Evolutionary conservation across 1,139 yeast species (phyloP).

Genomic region (Nakaseomyces delphensis): DNA sequence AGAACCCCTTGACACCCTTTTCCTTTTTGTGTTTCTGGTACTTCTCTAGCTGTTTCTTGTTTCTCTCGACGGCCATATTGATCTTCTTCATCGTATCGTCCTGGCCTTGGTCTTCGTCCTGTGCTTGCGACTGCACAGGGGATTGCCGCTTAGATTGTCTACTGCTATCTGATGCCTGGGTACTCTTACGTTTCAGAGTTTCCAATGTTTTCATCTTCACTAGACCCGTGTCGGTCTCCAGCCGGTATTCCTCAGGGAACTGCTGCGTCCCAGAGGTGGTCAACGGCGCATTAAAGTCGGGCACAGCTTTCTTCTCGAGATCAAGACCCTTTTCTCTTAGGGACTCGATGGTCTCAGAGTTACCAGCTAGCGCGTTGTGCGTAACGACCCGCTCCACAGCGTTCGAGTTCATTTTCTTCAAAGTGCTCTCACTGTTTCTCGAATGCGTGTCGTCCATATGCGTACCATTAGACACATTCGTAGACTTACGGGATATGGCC

Average conservation of each 20-base stretch:
- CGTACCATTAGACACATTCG: constrained; percentile 5
- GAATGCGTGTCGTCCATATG: constrained; percentile 12
- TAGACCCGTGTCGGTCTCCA: constrained; percentile 71
- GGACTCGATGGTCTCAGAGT: constrained; percentile 24
- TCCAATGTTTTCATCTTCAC: constrained; percentile 35
- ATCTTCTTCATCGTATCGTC: constrained; percentile 15
- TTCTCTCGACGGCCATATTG: constrained; percentile 28
- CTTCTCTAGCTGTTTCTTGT: constrained; percentile 26
- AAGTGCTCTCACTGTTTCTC: constrained; percentile 16
- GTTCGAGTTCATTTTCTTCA: constrained; percentile 14
- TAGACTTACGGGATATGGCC: constrained; percentile 5
- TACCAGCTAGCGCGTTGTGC: constrained; percentile 18
- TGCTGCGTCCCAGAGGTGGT: constrained; percentile 20
- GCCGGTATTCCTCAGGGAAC: constrained; percentile 73
- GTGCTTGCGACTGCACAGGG: background rate
- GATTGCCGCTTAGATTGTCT: background rate
- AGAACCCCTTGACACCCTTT: constrained; percentile 23
- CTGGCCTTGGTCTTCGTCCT: no score
- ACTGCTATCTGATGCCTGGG: constrained; percentile 3
- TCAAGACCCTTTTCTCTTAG: constrained; percentile 20
- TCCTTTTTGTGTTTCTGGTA: constrained; percentile 18
- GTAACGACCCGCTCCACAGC: constrained; percentile 20
- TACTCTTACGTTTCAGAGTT: constrained; percentile 9
- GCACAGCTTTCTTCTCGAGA: constrained; percentile 14
- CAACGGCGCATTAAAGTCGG: constrained; percentile 26